A percentile compares a stretch with the other conserved stretches of the same genome.
phyloP scores from a whole-genome alignment of 805 yeast species.

The Candida andamanensis region DNA sequence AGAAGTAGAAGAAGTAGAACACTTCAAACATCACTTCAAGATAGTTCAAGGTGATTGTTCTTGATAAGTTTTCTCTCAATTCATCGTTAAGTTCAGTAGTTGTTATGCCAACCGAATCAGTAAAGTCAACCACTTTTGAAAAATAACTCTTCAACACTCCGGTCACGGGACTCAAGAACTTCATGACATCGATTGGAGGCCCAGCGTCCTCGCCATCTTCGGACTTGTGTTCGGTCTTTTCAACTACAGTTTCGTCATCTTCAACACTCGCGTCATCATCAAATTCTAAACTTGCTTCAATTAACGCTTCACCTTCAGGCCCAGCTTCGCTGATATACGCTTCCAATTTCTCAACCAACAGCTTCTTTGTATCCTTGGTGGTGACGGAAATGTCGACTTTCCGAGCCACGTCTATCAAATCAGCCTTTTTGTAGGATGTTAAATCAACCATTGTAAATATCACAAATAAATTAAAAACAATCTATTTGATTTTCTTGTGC shows the following conservation, averaged over 20 bases:
- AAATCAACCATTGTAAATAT: slow-evolving; percentile 29
- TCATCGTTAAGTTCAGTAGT: slow-evolving; percentile 30
- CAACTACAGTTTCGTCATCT: slow-evolving; percentile 20
- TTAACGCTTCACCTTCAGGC: slow-evolving; percentile 17
- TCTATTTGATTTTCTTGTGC: too few relatives aligned
- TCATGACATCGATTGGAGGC: slow-evolving; percentile 36
- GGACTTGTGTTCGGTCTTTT: slow-evolving; percentile 18
- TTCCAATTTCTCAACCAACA: slow-evolving; percentile 35
- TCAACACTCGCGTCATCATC: slow-evolving; percentile 23
- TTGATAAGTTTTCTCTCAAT: slow-evolving; percentile 36
- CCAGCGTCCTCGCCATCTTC: slow-evolving; percentile 33
- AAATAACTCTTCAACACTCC: slow-evolving; percentile 21
- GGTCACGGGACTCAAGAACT: slow-evolving; percentile 35
- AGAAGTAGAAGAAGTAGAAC: slow-evolving; percentile 25
- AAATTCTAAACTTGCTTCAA: slow-evolving; percentile 11
- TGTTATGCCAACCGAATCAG: slow-evolving; percentile 34
- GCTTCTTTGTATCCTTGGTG: slow-evolving; percentile 38
- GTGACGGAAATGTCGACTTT: slow-evolving; percentile 30
- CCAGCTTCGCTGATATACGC: slow-evolving; percentile 21
- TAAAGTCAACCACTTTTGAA: slow-evolving; percentile 23
- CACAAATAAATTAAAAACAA: too few relatives aligned
- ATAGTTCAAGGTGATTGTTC: slow-evolving; percentile 31
- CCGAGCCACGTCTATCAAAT: slow-evolving; percentile 29
- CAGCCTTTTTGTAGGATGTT: slow-evolving; percentile 35
- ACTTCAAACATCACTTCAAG: slow-evolving; percentile 27